Evolutionary conservation across 176 grass and related monocot species (phyloP).

Genomic region (Zea luxurians): DNA sequence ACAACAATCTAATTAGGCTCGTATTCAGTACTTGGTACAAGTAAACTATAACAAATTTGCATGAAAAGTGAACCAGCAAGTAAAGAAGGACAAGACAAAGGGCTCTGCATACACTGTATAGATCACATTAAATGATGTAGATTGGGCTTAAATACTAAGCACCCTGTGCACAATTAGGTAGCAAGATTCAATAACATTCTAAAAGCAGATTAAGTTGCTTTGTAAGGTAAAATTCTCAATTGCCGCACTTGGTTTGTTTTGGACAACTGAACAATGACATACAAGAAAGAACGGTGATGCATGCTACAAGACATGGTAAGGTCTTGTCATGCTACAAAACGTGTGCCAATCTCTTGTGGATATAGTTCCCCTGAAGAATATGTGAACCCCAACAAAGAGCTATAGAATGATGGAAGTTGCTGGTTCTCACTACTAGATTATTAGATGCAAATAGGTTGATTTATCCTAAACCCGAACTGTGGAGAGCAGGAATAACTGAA

Average conservation of each 20-base stretch:
- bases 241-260: neutral
- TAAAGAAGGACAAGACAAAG: neutral
- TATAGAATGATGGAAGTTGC: neutral
- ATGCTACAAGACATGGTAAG: neutral
- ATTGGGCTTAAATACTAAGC: neutral
- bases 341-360: neutral
- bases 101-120: neutral
- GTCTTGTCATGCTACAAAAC: neutral
- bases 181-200: slow-evolving; percentile 1
- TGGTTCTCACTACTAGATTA: neutral
- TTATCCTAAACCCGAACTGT: neutral
- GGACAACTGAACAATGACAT: neutral
- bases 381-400: neutral
- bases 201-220: neutral
- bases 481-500: neutral
- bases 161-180: neutral
- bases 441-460: neutral
- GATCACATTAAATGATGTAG: neutral
- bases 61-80: neutral
- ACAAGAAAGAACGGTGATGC: neutral
- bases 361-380: neutral
- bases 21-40: neutral
- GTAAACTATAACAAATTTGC: neutral
- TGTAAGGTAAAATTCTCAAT: neutral
- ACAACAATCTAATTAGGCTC: neutral